Base-by-base conservation (phyloP, 108 stramenopile genomes). In the Pinguiococcus pyrenoidosus region DNA sequence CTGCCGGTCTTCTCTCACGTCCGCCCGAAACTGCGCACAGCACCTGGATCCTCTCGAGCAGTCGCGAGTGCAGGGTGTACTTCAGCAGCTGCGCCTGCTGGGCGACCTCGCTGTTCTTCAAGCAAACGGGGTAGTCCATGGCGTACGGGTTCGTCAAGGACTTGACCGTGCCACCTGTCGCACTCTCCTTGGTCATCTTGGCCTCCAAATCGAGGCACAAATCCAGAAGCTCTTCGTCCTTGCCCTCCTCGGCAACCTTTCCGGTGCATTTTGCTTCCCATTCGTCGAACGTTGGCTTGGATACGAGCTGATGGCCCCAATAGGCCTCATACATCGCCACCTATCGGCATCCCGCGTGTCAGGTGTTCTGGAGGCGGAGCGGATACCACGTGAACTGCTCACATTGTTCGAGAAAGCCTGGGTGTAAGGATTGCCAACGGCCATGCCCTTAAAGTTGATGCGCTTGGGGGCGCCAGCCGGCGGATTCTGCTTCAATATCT, bases 131-230 rank as follows among this genome's bases (percentile, higher is more conserved):
- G 68, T 44, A 83, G 46, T 83, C 81, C 32, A 83, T 39, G 2
- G 75, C 81, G 49, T 83, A 83, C 7, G 73, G 69, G 68, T 79
- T 78, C n/a, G n/a, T n/a, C n/a, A n/a, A n/a, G n/a, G 37, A 83
- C n/a, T 40, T 4, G 39, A 20, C 6, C 10, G 16, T 5, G 16
- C 39, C 20, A 6, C 20, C 39, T 40, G 13, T 16, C 16, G 6
- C 39, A 20, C 62, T 29, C 23, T 44, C 38, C 8, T 50, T n/a
- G 27, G 40, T 54, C 74, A 80, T 75, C 8, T 26, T 25, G 3
- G 47, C 23, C 22, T 62, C 39, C 23, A 64, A 38, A 16, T 54
- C 14, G 14, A 32, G 18, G 49, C 78, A 80, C 27, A 26, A 27
- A 2, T 58, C 21, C 25, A 14, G 7, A 12, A 59, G 29, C 23